A percentile compares a stretch with the other conserved stretches of the same genome.
Conservation (phyloP, 1,284 basidiomycete genomes). For the Fomes fomentarius region DNA sequence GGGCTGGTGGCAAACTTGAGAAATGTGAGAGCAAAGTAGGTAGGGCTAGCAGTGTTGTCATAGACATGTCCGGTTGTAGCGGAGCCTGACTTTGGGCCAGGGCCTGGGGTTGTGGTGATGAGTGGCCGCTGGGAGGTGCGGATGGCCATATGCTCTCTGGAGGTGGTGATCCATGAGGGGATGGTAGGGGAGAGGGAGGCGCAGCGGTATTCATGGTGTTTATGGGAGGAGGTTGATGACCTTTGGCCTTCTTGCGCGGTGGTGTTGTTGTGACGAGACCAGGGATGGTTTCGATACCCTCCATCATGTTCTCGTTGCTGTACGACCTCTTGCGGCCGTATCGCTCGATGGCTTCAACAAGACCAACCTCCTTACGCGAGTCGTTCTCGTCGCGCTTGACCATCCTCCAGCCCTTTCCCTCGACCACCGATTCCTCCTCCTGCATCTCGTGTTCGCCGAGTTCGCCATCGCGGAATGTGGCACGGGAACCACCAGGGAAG, state of each 20-base stretch:
- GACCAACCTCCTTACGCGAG: conserved; percentile 55
- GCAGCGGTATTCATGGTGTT: conserved; percentile 68
- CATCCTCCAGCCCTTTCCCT: conserved; percentile 77
- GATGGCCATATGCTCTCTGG: conserved; percentile 76
- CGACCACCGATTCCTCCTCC: conserved; percentile 67
- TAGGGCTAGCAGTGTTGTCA: conserved; percentile 79
- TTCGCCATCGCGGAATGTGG: conserved; percentile 74
- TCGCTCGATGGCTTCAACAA: conserved; percentile 78
- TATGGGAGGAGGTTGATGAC: conserved; percentile 56
- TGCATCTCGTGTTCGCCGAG: conserved; percentile 65
- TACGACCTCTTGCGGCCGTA: conserved; percentile 80
- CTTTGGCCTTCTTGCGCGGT: conserved; percentile 78
- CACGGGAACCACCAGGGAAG: conserved; percentile 77
- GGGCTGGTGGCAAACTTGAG: conserved; percentile 64
- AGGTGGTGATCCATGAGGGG: conserved; percentile 79
- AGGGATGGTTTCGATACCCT: conserved; percentile 66
- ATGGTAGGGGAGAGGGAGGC: conserved; percentile 80
- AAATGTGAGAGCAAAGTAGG: conserved; percentile 80
- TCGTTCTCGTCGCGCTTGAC: conserved; percentile 65
- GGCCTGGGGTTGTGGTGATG: conserved; percentile 64
- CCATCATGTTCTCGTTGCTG: conserved; percentile 72
- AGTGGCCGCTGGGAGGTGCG: conserved; percentile 72
- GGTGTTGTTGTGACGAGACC: conserved; percentile 53
- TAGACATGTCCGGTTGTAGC: conserved; percentile 74
- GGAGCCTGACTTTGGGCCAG: conserved; percentile 62